These are phyloP conservation scores for Microcera coccophila DNA, from an alignment of 2,329 filamentous ascomycete genomes.

Conservation along the genomic window DNA sequence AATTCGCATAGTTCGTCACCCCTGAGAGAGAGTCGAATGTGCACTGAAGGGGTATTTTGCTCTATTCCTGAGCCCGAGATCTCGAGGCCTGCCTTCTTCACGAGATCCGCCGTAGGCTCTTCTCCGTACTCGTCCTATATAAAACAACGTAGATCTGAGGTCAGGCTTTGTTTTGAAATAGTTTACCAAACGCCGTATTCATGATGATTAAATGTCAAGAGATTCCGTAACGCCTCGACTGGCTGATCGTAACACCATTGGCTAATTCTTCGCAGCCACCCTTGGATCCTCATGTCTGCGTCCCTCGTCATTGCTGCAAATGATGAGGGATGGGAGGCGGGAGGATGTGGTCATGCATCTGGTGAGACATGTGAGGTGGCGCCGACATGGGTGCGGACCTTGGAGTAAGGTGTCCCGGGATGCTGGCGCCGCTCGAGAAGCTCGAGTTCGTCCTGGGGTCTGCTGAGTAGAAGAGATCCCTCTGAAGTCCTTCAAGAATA, in stretches of 20 bases:
- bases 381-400: conserved; percentile 22
- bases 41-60: conserved; percentile 15
- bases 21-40: conserved; percentile 10
- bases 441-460: conserved; percentile 35
- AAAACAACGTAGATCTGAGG: not conserved
- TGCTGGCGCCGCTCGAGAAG: conserved; percentile 41
- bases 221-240: conserved; percentile 12
- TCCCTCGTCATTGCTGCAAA: conserved; percentile 10
- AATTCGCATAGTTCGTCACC: conserved; percentile 9
- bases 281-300: not conserved
- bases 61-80: conserved; percentile 6
- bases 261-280: not conserved
- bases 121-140: conserved; percentile 12
- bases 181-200: conserved; percentile 18
- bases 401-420: conserved; percentile 24
- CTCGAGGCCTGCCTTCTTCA: conserved; percentile 6
- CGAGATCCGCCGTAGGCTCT: conserved; percentile 9
- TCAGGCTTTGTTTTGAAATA: conserved; percentile 7
- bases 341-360: conserved; percentile 20
- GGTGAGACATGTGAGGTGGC: conserved; percentile 21
- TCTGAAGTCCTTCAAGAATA: conserved; percentile 60
- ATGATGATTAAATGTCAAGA: conserved; percentile 18
- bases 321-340: conserved; percentile 25
- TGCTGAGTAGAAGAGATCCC: conserved; percentile 38
- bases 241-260: not conserved